Base-by-base conservation (phyloP, 257 asterid species). In the Haberlea rhodopensis region DNA sequence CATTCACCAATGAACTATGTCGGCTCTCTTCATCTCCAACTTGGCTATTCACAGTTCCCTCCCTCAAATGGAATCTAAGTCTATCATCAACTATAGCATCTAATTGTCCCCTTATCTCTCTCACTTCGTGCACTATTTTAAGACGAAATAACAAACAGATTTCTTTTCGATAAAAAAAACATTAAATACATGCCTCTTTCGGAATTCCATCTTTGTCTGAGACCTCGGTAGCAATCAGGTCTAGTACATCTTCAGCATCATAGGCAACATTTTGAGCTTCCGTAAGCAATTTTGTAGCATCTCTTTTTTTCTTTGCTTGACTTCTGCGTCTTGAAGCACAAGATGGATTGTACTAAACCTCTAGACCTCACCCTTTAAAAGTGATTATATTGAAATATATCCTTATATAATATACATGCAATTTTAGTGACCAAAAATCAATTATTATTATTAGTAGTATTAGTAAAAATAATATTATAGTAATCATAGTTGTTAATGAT, bases 1-100 rank as follows among this genome's bases (percentile, higher is more conserved):
- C 80, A 22, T 29, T 54, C 54, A 80, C 73, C 3, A 60, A 28
- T 28, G 85, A 71, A 37, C 48, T 4, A 37, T 2, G 48, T 37
- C 18, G 48, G 48, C 1, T 37, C 6, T 37, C 48, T 37, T 3
- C 48, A 37, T 1, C 43, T 32, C 43, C 43, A 32, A 32, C 15
- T 8, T 9, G 43, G 9, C 9, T 9, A 2, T 32, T 32, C 13
- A 8, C 2, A 1, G 7, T 2, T 0, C 37, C 37, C 11, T 29
- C 37, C 8, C 37, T 29, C 37, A 29, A 29, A 6, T 29, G 37
- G 37, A 37, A 37, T 0, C 0, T 3, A 13, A 10, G 15, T 5
- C 48, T 11, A n/a, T 13, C 18, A 37, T 11, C 48, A n/a, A 18
- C n/a, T 13, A 37, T 0, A 37, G n/a, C 48, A 37, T 13, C 5